A percentile compares a stretch with the other conserved stretches of the same genome.
Conservation (phyloP, 2,329 filamentous ascomycete genomes). For the Calycina herbarum region DNA sequence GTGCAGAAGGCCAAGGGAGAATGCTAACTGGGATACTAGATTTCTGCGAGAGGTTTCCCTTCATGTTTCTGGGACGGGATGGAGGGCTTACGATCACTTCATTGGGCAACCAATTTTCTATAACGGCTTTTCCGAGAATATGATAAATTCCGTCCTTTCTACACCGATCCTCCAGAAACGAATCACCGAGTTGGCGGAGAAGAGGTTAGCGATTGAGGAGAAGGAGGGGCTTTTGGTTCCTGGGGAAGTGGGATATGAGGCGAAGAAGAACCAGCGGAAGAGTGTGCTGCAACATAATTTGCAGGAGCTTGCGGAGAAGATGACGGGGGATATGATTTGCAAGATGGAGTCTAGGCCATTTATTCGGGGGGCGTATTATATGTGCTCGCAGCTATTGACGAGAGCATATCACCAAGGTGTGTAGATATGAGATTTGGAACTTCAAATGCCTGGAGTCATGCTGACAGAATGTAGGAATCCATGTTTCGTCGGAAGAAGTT, state of each 20-base stretch:
- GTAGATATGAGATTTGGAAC: constrained; percentile 8
- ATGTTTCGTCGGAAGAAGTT: constrained; percentile 94
- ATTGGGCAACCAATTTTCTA: constrained; percentile 95
- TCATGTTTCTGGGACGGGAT: constrained; percentile 89
- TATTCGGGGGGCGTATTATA: constrained; percentile 88
- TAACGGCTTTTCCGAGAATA: constrained; percentile 84
- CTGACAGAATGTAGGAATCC: constrained; percentile 57
- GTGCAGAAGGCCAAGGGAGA: not conserved
- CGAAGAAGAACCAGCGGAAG: constrained; percentile 55
- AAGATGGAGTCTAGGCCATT: constrained; percentile 96
- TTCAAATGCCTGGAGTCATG: not conserved
- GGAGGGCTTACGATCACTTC: constrained; percentile 89
- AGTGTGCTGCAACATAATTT: constrained; percentile 71
- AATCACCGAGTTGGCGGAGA: constrained; percentile 74
- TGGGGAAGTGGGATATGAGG: constrained; percentile 54
- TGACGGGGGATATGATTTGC: constrained; percentile 96
- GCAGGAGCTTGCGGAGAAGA: constrained; percentile 77
- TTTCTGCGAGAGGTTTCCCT: constrained; percentile 93
- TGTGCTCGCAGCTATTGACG: constrained; percentile 83
- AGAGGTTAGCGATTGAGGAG: constrained; percentile 73
- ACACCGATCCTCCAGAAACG: constrained; percentile 73
- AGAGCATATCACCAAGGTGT: constrained; percentile 89
- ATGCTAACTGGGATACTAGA: constrained; percentile 40
- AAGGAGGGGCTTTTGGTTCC: constrained; percentile 66
- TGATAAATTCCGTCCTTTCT: constrained; percentile 75